Base-by-base conservation (phyloP, 257 asterid genomes). In the Lycium ferocissimum region DNA sequence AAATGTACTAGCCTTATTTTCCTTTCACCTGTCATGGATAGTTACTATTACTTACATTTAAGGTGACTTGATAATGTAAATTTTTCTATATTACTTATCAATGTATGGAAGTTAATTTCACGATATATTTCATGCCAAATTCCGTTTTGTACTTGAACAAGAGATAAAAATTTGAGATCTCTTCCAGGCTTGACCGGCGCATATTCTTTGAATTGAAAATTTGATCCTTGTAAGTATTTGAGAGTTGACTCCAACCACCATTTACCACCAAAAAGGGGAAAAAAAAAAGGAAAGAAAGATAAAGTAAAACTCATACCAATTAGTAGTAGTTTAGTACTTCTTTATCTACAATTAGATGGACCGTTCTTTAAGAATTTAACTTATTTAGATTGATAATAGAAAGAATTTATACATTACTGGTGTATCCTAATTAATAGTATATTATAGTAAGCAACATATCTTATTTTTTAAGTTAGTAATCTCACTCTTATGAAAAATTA, bases 131-230 rank as follows among this genome's bases (percentile, higher is more conserved):
- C 43, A 51, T 12, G 62, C n/a, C 62, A 75, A 75, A 45, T 22
- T 47, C 81, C 43, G 61, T 47, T 75, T 73, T 75, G 81, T 47
- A 45, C 61, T 3, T 49, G 1, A 75, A 20, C 43, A 75, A 47
- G 45, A 20, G 81, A 47, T 75, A 20, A 75, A 71, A 47, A 20
- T 1, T 6, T 47, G 47, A 45, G 81, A 43, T 72, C 79, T 71
- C 18, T 10, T 10, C 58, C 37, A 6, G 2, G 10, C 73, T 5
- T 45, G 33, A 2, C 58, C 45, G 58, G 26, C n/a, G 72, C 35
- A 72, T 73, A 22, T 76, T 76, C 81, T 76, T 51, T 76, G 20
- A 51, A 49, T 22, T 76, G 81, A 22, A 62, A 26, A 20, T 49
- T 51, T 20, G 11, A 11, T 49, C 7, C 20, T 49, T 13, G 61